A percentile compares a stretch with the other conserved stretches of the same genome.
Evolutionary conservation across 805 yeast species (phyloP).

Genomic region (Pichia nakasei): DNA sequence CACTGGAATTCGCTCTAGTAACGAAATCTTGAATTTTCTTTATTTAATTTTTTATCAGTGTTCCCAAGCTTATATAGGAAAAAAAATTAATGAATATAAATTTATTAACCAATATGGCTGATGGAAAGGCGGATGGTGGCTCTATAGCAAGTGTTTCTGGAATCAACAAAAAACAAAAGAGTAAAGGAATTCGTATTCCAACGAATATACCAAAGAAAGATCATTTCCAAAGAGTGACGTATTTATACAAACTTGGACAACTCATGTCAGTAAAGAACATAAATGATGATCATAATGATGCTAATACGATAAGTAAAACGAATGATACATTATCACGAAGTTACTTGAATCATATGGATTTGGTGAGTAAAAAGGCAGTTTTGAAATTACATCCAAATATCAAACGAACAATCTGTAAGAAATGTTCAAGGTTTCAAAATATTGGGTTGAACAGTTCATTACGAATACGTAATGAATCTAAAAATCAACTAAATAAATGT

Average conservation of each 20-base stretch:
- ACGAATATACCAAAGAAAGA: conserved; percentile 43
- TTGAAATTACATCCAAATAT: conserved; percentile 52
- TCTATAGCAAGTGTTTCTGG: too few species aligned
- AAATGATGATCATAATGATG: too few species aligned
- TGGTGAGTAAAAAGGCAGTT: conserved; percentile 62
- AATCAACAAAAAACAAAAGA: not conserved
- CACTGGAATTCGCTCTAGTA: too few species aligned
- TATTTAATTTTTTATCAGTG: too few species aligned
- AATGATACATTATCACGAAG: conserved; percentile 42
- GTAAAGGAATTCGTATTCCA: conserved; percentile 21
- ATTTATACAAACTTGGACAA: conserved; percentile 47
- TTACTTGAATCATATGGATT: conserved; percentile 45
- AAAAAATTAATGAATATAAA: too few species aligned
- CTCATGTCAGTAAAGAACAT: conserved; percentile 24
- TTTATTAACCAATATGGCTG: too few species aligned
- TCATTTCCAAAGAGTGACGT: conserved; percentile 51
- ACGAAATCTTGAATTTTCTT: too few species aligned
- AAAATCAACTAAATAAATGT: conserved; percentile 22
- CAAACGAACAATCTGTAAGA: conserved; percentile 64
- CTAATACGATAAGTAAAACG: too few species aligned
- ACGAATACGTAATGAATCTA: conserved; percentile 36
- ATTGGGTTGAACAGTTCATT: conserved; percentile 35
- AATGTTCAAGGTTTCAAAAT: conserved; percentile 44
- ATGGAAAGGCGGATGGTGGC: too few species aligned
- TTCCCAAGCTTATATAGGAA: too few species aligned